phyloP scores from a whole-genome alignment of 495 filamentous ascomycete genomes.

The Baudoinia panamericana region DNA sequence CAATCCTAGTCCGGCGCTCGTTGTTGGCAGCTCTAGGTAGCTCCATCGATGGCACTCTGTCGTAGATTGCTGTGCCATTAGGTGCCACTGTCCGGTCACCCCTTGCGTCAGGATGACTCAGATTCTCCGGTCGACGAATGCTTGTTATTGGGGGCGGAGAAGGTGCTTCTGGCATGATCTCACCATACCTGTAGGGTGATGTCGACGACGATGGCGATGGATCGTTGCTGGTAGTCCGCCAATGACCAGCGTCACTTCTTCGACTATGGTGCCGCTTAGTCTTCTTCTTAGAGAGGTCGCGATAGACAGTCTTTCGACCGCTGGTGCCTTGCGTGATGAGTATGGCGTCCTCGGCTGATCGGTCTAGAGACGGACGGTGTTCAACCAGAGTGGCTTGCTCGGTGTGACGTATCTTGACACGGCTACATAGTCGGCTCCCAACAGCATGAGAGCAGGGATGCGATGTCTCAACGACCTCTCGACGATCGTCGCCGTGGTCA shows the following conservation, averaged over 20 bases:
- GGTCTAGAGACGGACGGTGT: neutral
- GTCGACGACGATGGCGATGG: conserved; percentile 3
- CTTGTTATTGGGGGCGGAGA: conserved; percentile 3
- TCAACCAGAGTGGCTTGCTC: conserved; percentile 6
- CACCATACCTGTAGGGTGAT: neutral
- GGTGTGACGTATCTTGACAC: conserved; percentile 1
- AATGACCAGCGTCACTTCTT: conserved; percentile 4
- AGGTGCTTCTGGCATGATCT: conserved; percentile 3
- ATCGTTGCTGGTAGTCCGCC: neutral
- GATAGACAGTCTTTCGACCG: conserved; percentile 6
- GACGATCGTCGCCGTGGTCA: neutral
- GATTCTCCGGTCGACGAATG: neutral
- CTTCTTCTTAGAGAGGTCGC: conserved; percentile 4
- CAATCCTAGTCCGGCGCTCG: conserved; percentile 2
- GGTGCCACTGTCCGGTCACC: neutral
- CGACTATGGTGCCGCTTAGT: conserved; percentile 6
- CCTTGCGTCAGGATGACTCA: neutral
- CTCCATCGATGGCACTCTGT: conserved; percentile 6
- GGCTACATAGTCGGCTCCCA: conserved; percentile 4
- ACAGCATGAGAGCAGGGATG: conserved; percentile 2
- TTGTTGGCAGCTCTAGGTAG: conserved; percentile 10
- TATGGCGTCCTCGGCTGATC: neutral
- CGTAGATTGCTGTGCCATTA: conserved; percentile 13
- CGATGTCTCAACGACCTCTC: conserved; percentile 2
- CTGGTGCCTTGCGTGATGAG: conserved; percentile 11